phyloP scores from a whole-genome alignment of 768 basidiomycete species.

The Imleria badia region DNA sequence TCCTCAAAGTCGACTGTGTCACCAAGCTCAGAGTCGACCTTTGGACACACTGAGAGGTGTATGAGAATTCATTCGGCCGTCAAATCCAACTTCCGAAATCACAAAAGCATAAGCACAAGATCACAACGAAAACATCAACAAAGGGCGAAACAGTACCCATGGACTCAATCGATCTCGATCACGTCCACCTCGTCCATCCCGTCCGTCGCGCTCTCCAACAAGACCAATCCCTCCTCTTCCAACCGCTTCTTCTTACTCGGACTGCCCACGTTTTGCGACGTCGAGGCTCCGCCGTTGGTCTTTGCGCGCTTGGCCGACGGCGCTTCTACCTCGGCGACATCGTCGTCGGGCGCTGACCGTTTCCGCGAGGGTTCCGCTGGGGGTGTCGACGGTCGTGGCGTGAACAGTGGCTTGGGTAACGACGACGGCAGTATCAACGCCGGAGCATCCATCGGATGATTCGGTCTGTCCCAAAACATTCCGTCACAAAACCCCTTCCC shows the following conservation, averaged over 20 bases:
- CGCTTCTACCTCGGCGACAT: slow-evolving; percentile 49
- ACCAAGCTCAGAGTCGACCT: too few species aligned
- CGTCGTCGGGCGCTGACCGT: slow-evolving; percentile 56
- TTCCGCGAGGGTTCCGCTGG: slow-evolving; percentile 49
- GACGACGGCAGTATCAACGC: slow-evolving; percentile 66
- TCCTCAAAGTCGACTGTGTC: too few species aligned
- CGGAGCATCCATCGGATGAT: slow-evolving; percentile 51
- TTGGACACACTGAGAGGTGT: too few species aligned
- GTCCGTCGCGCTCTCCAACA: slow-evolving; percentile 61
- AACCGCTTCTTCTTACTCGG: slow-evolving; percentile 64
- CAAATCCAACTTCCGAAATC: too few species aligned
- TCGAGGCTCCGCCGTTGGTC: slow-evolving; percentile 31
- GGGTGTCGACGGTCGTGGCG: slow-evolving; percentile 39
- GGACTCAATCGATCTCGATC: slow-evolving; percentile 58
- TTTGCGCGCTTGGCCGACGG: slow-evolving; percentile 58
- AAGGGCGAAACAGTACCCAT: too few species aligned
- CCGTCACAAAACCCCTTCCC: neutral
- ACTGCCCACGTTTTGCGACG: slow-evolving; percentile 34
- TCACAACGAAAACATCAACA: too few species aligned
- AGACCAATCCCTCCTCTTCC: slow-evolving; percentile 73
- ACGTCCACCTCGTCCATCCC: slow-evolving; percentile 55
- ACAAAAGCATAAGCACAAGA: too few species aligned
- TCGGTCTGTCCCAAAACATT: slow-evolving; percentile 39
- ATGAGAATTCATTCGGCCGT: too few species aligned
- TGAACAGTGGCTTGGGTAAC: slow-evolving; percentile 54